Conservation (phyloP, 176 grass and related monocot species). For the Triticum turgidum region DNA sequence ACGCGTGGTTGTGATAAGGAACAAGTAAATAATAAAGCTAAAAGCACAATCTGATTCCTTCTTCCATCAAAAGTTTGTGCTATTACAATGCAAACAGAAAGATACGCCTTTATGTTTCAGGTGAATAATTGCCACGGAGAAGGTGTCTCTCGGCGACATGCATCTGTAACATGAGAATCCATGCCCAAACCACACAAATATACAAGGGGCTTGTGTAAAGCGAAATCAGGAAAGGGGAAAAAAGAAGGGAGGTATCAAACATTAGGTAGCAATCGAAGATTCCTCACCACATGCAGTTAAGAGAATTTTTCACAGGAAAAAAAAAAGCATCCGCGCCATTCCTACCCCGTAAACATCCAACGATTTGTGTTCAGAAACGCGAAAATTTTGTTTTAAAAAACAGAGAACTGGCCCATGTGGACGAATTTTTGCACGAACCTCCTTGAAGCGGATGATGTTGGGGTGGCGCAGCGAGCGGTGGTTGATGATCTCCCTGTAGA, state of each 20-base stretch:
- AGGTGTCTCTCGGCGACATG: neutral
- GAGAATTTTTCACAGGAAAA: neutral
- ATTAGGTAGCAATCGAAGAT: constrained; percentile 41
- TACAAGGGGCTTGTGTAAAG: neutral
- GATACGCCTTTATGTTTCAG: neutral
- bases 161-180: constrained; percentile 16
- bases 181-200: constrained; percentile 1
- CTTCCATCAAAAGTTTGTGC: neutral
- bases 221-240: neutral
- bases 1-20: neutral
- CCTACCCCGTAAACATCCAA: neutral
- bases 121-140: neutral
- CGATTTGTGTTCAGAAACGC: neutral
- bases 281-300: constrained; percentile 16
- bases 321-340: neutral
- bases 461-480: constrained; percentile 91
- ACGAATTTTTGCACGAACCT: constrained; percentile 39
- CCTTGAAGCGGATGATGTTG: constrained; percentile 97
- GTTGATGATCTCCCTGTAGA: constrained; percentile 94
- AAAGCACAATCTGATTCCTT: constrained; percentile 17
- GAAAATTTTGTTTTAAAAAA: neutral
- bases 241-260: neutral
- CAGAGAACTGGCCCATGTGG: neutral
- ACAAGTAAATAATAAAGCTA: neutral
- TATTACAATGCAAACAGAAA: neutral